Base-by-base conservation (phyloP, 805 yeast species). In the Candida nonsorbophila region DNA sequence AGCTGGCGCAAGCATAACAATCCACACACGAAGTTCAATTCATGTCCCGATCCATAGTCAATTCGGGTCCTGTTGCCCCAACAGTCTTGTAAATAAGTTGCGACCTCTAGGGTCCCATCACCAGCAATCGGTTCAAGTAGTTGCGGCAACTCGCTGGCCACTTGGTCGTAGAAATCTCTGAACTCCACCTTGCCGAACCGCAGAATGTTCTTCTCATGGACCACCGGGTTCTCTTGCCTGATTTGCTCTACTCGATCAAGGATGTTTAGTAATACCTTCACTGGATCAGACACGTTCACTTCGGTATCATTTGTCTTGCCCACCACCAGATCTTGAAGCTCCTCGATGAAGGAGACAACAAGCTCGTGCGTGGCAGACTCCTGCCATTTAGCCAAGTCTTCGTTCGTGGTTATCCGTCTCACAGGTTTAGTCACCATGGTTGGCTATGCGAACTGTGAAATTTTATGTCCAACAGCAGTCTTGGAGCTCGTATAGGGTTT, bases 1-100 rank as follows among this genome's bases (percentile, higher is more conserved):
- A 77, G 55, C 37, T 69, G 56, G 9, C 55, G 43, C 25, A 81
- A 61, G 37, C 83, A 81, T 30, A 71, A 65, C 40, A 79, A 64
- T 51, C 74, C 82, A 40, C 79, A 70, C 5, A 88, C 42, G 53
- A 90, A 87, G 48, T 85, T 85, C 30, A 92, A 62, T 51, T 92
- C 99, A 51, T 92, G 99, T 16, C 99, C 99, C 5, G 96, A 84
- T 1, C 99, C 99, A 52, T 87, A 92, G 56, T 92, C 99, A 16
- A 92, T 86, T 53, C 99, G 67, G 5, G 72, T 67, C 36, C 83
- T 65, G 40, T 86, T 79, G 0, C 98, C 98, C 74, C 87, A 90
- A 1, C 88, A 72, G 42, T 85, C 83, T 10, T 53, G 42, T 12
- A 90, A 57, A 47, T 90, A 90, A 3, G 60, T 52, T 0, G 66